These are phyloP conservation scores for Orbilia ellipsospora DNA, from an alignment of 2,329 filamentous ascomycete genomes.

Conservation along the genomic window DNA sequence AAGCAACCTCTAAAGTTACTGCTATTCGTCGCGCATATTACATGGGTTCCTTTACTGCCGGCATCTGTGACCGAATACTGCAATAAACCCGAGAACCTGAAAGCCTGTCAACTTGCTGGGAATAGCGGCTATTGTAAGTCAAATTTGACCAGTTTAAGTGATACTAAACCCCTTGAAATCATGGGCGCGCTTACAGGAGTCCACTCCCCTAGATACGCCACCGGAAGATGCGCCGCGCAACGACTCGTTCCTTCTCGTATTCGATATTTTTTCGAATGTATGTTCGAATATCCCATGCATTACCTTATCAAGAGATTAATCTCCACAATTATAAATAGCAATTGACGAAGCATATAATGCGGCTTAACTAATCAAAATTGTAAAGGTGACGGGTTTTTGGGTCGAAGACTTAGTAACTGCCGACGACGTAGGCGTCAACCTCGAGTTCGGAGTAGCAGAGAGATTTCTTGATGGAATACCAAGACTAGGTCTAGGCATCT, in stretches of 20 bases:
- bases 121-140: constrained; percentile 15
- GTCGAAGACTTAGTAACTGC: constrained; percentile 11
- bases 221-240: too few relatives aligned
- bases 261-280: background rate
- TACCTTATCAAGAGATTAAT: background rate
- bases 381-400: constrained; percentile 10
- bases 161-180: background rate
- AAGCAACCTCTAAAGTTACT: constrained; percentile 2
- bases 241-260: background rate
- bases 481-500: constrained; percentile 9
- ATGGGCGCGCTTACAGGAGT: too few relatives aligned
- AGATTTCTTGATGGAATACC: constrained; percentile 1
- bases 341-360: background rate
- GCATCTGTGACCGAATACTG: background rate
- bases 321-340: background rate
- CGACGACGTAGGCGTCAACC: constrained; percentile 1
- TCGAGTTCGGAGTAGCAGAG: constrained; percentile 25
- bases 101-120: background rate
- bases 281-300: background rate
- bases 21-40: background rate
- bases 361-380: background rate
- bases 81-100: background rate
- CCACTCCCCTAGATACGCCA: too few relatives aligned
- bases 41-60: constrained; percentile 14
- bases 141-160: background rate